Conservation (phyloP, 176 grass and related monocot species). For the Urochloa ruziziensis region DNA sequence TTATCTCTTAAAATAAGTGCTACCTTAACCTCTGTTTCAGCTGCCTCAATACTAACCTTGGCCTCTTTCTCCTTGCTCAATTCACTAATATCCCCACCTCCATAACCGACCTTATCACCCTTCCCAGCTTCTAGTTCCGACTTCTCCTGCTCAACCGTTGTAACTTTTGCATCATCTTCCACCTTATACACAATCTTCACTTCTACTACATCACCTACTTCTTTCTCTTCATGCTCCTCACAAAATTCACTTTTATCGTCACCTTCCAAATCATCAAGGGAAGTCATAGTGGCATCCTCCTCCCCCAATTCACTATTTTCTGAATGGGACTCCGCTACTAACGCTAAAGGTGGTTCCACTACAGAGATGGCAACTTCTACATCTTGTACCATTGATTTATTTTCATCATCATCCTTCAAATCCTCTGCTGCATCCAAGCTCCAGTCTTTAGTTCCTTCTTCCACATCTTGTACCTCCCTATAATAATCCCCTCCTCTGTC, state of each 20-base stretch:
- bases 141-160: not conserved
- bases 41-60: not conserved
- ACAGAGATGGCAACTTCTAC: too few species aligned
- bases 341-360: too few species aligned
- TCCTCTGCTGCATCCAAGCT: too few species aligned
- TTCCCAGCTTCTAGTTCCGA: not conserved
- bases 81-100: not conserved
- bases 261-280: not conserved
- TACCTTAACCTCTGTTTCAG: not conserved
- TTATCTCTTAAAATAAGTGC: constrained; percentile 5
- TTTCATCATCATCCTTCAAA: too few species aligned
- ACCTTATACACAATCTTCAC: not conserved
- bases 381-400: too few species aligned
- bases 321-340: too few species aligned
- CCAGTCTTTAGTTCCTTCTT: too few species aligned
- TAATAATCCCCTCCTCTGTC: too few species aligned
- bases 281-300: constrained; percentile 12
- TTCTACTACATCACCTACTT: not conserved
- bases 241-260: constrained; percentile 10
- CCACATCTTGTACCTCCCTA: too few species aligned
- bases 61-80: not conserved
- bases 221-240: not conserved
- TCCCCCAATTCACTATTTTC: not conserved
- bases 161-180: not conserved
- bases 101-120: not conserved